These are phyloP conservation scores for Nemania diffusa DNA, from an alignment of 2,329 filamentous ascomycete species.

Conservation along the genomic window DNA sequence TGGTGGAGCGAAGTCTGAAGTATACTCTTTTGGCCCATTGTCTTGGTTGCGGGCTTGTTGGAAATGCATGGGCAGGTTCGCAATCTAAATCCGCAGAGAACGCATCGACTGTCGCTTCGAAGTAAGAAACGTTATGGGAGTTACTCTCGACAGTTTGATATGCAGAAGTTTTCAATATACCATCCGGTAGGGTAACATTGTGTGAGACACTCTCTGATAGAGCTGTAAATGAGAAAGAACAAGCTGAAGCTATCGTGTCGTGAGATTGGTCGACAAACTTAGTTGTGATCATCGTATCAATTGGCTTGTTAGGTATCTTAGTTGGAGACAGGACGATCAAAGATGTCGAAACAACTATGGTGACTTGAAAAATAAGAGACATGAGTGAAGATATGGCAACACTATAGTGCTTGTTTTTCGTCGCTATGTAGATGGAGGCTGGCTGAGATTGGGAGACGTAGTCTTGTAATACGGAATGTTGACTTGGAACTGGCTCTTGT, in stretches of 20 bases:
- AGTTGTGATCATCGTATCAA: background rate
- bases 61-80: conserved; percentile 1
- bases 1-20: background rate
- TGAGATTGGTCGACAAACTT: background rate
- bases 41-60: background rate
- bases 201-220: background rate
- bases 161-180: background rate
- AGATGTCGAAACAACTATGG: conserved; percentile 4
- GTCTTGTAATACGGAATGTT: conserved; percentile 19
- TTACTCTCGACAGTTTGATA: background rate
- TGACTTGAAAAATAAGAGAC: background rate
- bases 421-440: background rate
- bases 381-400: background rate
- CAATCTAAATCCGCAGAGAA: conserved; percentile 4
- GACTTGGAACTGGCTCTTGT: background rate
- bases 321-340: conserved; percentile 1
- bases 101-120: background rate
- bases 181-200: conserved; percentile 4
- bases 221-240: background rate
- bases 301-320: background rate
- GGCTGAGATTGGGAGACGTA: conserved; percentile 24
- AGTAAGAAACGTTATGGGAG: background rate
- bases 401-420: conserved; percentile 16
- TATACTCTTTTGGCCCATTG: background rate
- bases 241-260: background rate